These are phyloP conservation scores for Fusarium drepaniforme DNA, from an alignment of 2,329 filamentous ascomycete species.

Conservation along the genomic window DNA sequence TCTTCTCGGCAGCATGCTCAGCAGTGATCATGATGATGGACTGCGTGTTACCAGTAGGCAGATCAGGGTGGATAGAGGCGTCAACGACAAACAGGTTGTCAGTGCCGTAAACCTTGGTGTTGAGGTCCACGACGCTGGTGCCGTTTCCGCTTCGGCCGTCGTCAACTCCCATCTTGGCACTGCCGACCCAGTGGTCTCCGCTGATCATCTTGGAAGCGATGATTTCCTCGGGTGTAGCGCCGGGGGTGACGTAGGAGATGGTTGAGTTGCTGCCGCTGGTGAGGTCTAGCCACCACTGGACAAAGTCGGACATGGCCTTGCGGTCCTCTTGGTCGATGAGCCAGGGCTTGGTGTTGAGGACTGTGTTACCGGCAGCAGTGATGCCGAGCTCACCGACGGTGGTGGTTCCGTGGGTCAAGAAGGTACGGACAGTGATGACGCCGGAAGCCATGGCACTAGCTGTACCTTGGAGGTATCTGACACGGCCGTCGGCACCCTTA, in stretches of 20 bases:
- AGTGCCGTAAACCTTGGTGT: constrained; percentile 70
- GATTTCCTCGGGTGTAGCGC: constrained; percentile 36
- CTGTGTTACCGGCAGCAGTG: constrained; percentile 38
- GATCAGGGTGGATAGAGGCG: constrained; percentile 69
- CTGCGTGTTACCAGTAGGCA: constrained; percentile 45
- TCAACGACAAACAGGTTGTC: constrained; percentile 73
- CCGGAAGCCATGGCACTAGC: constrained; percentile 41
- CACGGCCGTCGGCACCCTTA: constrained; percentile 39
- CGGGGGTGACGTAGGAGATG: constrained; percentile 35
- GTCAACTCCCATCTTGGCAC: constrained; percentile 59
- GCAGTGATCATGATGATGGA: constrained; percentile 45
- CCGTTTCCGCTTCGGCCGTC: constrained; percentile 60
- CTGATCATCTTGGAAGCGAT: constrained; percentile 42
- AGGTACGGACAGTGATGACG: constrained; percentile 38
- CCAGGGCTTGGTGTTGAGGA: constrained; percentile 46
- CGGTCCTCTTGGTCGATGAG: constrained; percentile 42
- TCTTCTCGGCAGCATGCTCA: constrained; percentile 44
- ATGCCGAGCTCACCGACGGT: constrained; percentile 43
- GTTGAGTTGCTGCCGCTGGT: constrained; percentile 38
- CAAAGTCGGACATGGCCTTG: constrained; percentile 40
- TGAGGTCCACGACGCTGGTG: constrained; percentile 65
- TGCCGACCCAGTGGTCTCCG: constrained; percentile 45
- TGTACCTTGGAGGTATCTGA: constrained; percentile 41
- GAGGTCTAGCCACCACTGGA: constrained; percentile 43
- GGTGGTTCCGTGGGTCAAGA: constrained; percentile 41